Conservation (phyloP, 345 rosid genomes). For the Eucalyptus caleyi region DNA sequence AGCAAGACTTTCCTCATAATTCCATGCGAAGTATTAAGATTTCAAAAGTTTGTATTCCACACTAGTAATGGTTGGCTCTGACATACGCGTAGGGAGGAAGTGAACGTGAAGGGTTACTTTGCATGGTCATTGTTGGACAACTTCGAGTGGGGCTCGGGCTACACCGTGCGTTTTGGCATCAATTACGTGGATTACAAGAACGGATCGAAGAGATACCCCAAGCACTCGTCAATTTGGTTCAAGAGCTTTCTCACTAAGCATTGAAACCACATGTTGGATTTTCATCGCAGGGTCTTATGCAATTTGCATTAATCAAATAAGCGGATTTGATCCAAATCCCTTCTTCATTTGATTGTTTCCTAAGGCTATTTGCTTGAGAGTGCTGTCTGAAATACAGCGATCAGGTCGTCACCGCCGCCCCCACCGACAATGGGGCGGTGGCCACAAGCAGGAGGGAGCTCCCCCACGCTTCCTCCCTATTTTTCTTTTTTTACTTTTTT, state of each 20-base stretch:
- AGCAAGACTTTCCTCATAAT: background rate
- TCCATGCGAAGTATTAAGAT: background rate
- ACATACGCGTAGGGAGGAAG: background rate
- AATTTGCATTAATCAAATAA: background rate
- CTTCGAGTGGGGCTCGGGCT: background rate
- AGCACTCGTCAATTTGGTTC: background rate
- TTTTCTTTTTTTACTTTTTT: too few species aligned
- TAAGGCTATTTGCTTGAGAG: background rate
- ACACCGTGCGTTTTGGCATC: background rate
- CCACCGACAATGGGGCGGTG: too few species aligned
- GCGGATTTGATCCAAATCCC: background rate
- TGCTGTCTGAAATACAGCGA: background rate
- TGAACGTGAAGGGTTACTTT: conserved; percentile 28
- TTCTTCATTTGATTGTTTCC: background rate
- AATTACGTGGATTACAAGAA: background rate
- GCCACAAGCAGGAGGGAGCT: too few species aligned
- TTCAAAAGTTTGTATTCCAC: background rate
- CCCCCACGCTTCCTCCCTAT: too few species aligned
- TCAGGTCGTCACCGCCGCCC: too few species aligned
- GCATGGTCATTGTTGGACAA: conserved; percentile 20
- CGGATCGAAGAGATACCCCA: background rate
- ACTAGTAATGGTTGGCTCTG: background rate
- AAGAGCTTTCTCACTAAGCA: background rate
- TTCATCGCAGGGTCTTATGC: conserved; percentile 23
- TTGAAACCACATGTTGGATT: background rate